A percentile compares a stretch with the other conserved stretches of the same genome.
phyloP scores from a whole-genome alignment of 139 green algal species.

The Desmodesmus armatus region DNA sequence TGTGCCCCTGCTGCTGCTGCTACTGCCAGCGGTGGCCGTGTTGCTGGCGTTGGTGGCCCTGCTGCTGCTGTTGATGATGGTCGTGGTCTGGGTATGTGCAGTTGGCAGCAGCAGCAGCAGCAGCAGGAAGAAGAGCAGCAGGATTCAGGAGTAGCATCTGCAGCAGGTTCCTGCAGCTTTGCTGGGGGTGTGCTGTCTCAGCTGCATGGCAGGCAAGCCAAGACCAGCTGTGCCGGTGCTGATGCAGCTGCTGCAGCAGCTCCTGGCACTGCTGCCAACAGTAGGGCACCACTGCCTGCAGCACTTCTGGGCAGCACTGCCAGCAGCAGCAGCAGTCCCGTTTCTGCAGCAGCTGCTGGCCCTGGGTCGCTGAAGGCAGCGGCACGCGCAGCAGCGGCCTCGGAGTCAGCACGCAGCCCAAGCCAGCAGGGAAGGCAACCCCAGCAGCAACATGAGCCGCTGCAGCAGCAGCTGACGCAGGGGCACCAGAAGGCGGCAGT shows the following conservation, averaged over 20 bases:
- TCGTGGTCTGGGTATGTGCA: background rate
- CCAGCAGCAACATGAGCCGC: background rate
- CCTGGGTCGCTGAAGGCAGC: too few relatives aligned
- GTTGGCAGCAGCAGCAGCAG: background rate
- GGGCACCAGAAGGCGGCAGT: background rate
- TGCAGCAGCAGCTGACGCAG: background rate
- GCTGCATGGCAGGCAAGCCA: background rate
- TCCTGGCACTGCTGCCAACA: background rate
- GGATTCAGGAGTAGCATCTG: background rate
- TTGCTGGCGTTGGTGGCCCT: constrained; percentile 3
- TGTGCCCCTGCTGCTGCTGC: background rate
- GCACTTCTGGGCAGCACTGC: too few relatives aligned
- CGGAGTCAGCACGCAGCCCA: too few relatives aligned
- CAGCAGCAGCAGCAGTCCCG: too few relatives aligned
- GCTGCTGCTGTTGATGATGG: background rate
- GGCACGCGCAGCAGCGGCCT: too few relatives aligned
- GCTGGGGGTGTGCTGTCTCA: background rate
- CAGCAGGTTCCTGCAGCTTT: background rate
- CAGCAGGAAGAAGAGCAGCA: background rate
- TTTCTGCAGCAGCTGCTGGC: too few relatives aligned
- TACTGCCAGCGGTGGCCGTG: background rate
- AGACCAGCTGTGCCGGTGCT: background rate
- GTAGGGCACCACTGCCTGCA: background rate
- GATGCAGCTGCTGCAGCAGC: background rate
- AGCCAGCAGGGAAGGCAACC: too few relatives aligned